Evolutionary conservation across 2,329 filamentous ascomycete genomes (phyloP), one percentile per base, ranked within the genome.

Genomic region (Seiridium unicorne): DNA sequence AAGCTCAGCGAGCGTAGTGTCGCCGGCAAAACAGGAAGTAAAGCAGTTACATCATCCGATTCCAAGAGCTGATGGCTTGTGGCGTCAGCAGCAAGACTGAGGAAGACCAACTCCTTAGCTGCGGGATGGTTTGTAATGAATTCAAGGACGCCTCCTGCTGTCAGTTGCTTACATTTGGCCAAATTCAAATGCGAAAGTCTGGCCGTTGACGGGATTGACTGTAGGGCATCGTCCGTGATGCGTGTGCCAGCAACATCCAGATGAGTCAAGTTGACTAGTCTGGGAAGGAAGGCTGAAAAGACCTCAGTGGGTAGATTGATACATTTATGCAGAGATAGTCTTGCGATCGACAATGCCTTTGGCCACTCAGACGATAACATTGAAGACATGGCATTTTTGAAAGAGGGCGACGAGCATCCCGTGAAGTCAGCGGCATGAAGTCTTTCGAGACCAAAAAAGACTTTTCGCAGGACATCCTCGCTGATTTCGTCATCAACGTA

Each of bases 191-290:
- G 91, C 1, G 89, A 93, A 64, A 94, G 82, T 63, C 79, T 81
- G 9, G 91, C 91, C 4, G 88, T 88, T n/a, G 80, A 70, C 1
- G 91, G 90, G 63, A 94, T 90, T 26, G 85, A 86, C 66, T 84
- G 78, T 13, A 95, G 80, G 4, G 91, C 90, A 32, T 81, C 77
- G 71, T 92, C 85, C 40, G 88, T 93, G 67, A 95, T 86, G 65
- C 89, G 85, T 1, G 91, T 93, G 65, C 90, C 89, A 8, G 89
- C 86, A n/a, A 93, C 81, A 69, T 95, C 91, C 44, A 95, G 83
- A 70, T 93, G 90, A 1, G 91, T 94, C 58, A 93, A 77, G 58
- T 83, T 80, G 34, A 79, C 73, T 53, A 94, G 79, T n/a, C 86
- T 85, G n/a, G 91, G 89, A 9, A 95, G 79, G 13, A 94, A 77